Evolutionary conservation across 352 stramenopile species (phyloP), one percentile per base, ranked within the genome.

Genomic region (Phytophthora nicotianae): DNA sequence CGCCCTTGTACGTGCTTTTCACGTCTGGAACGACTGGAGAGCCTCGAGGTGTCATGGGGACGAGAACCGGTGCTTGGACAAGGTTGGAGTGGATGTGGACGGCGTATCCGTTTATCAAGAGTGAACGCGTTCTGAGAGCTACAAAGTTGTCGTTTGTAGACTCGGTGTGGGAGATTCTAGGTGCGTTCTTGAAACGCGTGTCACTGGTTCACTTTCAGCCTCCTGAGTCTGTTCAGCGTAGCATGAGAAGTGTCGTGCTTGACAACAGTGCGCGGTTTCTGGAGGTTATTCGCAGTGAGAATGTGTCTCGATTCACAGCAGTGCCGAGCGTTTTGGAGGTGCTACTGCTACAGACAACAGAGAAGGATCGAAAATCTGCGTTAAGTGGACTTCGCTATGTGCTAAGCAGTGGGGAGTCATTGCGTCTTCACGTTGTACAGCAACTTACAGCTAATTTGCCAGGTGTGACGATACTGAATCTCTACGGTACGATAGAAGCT

Each of bases 131-230:
- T 1, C 8, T 79, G 32, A 70, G 81, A 35, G 56, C 70, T 6
- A 88, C 79, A 8, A 83, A 79, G 13, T 38, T 72, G 9, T 72
- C 77, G 24, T 81, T 81, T 58, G 75, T 86, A 13, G 77, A 82
- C 43, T 81, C 79, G 3, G 67, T 90, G 24, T 81, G 74, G 64
- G 81, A 90, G 41, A 77, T 88, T 13, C 59, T 88, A 6, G 77
- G 78, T 13, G 68, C 76, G 1, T 65, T 87, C 23, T 46, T 87
- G 4, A 43, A 72, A 20, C 24, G 51, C 8, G 62, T 86, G 8
- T 58, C 76, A 16, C 59, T 90, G 7, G 59, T 90, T 21, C 81
- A 90, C 35, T 8, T 62, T 0, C 65, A 45, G 20, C n/a, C n/a
- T 6, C 38, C 20, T 35, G 61, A n/a, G 32, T 2, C 32, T 38